Base-by-base conservation (phyloP, 495 filamentous ascomycete genomes). In the Penicillium atrosanguineum region DNA sequence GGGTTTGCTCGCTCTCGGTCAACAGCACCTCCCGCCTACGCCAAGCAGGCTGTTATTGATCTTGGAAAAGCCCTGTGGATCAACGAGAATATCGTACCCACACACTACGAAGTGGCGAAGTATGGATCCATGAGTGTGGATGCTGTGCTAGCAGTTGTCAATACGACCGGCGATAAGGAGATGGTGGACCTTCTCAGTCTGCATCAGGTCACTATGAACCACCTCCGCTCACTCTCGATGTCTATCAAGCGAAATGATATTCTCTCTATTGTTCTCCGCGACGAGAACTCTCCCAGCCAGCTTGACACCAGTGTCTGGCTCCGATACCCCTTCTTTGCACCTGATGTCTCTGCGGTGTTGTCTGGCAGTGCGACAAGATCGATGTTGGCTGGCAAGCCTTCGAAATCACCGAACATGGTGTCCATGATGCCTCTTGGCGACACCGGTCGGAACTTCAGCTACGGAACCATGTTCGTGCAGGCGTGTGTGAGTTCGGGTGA, bases 31-130 rank as follows among this genome's bases (percentile, higher is more conserved):
- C 59, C 55, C 0, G 56, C 46, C 14, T 57, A 56, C 28, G 70
- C 70, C 16, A 69, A 84, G 52, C 88, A 92, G 69, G 86, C 86
- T 12, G 83, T 91, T 49, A 72, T 92, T 3, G 86, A 95, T 62
- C 74, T 96, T 42, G 86, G 87, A 3, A 96, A 95, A 64, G 78
- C 83, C 0, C 85, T 88, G 62, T 96, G 91, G 91, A 83, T 95
- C 23, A 69, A 83, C 43, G 82, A 86, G 46, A 79, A 85, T 3
- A 78, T 90, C 6, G 74, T 88, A 7, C 74, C 79, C 9, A 60
- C 64, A 9, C 75, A 79, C 60, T 79, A 75, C 20, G 83, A 86
- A 50, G 40, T 81, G 11, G 62, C 69, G 31, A 71, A 68, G 25
- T 80, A 79, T 44, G 78, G 76, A 5, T 65, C 64, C 18, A 71